Conservation (phyloP, 2,329 filamentous ascomycete species). For the Dendrostoma leiphaemia region DNA sequence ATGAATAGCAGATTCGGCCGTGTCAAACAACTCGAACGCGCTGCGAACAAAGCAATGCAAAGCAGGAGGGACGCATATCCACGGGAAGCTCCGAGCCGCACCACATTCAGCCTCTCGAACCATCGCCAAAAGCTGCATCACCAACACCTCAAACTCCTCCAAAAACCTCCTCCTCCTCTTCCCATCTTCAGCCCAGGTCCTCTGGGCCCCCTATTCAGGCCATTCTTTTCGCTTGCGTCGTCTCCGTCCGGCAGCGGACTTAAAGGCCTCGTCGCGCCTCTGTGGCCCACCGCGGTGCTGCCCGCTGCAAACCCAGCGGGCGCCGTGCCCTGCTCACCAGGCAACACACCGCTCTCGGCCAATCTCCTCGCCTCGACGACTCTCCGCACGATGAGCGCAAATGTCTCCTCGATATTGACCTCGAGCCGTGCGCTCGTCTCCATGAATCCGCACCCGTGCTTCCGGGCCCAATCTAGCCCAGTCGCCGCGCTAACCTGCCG, state of each 20-base stretch:
- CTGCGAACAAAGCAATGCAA: neutral
- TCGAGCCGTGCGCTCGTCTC: constrained; percentile 81
- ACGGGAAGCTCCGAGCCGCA: neutral
- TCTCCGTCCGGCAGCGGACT: constrained; percentile 47
- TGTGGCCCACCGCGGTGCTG: constrained; percentile 36
- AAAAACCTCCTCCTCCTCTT: constrained; percentile 46
- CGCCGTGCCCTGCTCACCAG: constrained; percentile 34
- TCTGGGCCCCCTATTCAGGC: constrained; percentile 24
- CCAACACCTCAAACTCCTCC: constrained; percentile 57
- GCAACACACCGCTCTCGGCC: constrained; percentile 45
- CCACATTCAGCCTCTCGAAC: neutral
- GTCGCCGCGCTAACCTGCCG: constrained; percentile 67
- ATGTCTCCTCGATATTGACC: constrained; percentile 88
- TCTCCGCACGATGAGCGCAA: constrained; percentile 65
- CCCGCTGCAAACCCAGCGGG: neutral
- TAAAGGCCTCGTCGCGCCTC: constrained; percentile 57
- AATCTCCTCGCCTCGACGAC: constrained; percentile 57
- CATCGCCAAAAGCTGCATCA: constrained; percentile 29
- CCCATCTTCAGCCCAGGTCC: constrained; percentile 45
- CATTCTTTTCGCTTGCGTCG: constrained; percentile 39
- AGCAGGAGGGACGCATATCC: neutral
- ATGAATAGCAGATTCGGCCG: no score
- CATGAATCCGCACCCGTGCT: constrained; percentile 78
- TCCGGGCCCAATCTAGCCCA: constrained; percentile 75
- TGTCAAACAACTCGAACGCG: neutral